Percentiles rank a stretch among this genome's conserved stretches.
Conservation (phyloP, 2,329 filamentous ascomycete genomes). For the Endothia cerciana region DNA sequence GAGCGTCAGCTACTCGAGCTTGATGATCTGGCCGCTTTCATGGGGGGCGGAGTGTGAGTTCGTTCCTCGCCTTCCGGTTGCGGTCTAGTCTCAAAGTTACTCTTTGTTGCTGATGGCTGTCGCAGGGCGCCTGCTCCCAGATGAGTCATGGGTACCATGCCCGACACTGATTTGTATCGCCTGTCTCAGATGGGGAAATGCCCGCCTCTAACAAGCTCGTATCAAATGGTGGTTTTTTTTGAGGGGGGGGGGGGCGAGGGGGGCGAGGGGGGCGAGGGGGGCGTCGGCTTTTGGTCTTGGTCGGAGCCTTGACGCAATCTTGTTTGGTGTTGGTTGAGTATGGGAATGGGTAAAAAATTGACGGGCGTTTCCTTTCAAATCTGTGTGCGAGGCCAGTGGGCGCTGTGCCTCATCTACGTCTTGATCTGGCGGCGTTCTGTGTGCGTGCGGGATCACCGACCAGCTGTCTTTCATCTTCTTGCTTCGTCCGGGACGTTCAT, state of each 20-base stretch:
- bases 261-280: no score
- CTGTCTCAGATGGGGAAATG: neutral
- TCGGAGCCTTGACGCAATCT: neutral
- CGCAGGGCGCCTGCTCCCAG: conserved; percentile 5
- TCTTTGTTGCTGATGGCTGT: conserved; percentile 22
- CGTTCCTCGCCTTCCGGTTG: conserved; percentile 17
- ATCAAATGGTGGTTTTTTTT: neutral
- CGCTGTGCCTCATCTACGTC: neutral
- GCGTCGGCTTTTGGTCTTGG: neutral
- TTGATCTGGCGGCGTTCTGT: neutral
- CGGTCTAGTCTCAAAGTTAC: conserved; percentile 17
- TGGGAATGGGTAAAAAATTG: neutral
- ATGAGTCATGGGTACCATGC: neutral
- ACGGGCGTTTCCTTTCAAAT: neutral
- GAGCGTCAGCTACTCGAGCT: conserved; percentile 64
- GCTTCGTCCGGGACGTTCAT: neutral
- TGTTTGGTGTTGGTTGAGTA: neutral
- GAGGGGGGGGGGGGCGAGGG: no score
- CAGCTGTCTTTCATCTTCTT: neutral
- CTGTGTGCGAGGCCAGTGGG: neutral
- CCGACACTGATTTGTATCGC: neutral
- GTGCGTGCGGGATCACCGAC: neutral
- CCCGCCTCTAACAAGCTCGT: no score
- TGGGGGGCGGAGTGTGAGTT: conserved; percentile 62
- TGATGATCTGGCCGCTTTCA: conserved; percentile 64